A percentile compares a stretch with the other conserved stretches of the same genome.
phyloP scores from a whole-genome alignment of 2,329 filamentous ascomycete species.

The Diaporthe destruens region DNA sequence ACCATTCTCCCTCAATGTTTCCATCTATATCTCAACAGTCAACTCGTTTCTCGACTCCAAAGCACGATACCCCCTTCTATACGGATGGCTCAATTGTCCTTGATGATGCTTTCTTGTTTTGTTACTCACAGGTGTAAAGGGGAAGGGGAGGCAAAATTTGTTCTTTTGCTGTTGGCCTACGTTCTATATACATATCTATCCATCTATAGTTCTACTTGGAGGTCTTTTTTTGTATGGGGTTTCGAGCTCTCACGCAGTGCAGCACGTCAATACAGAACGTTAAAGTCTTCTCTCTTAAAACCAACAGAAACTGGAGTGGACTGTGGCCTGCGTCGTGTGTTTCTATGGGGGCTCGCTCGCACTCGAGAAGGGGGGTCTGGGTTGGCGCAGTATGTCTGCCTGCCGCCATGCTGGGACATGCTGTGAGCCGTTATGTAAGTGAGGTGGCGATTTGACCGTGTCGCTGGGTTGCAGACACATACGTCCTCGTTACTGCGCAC shows the following conservation, averaged over 20 bases:
- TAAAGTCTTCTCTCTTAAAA: neutral
- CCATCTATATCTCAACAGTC: slow-evolving; percentile 34
- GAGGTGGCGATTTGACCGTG: neutral
- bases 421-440: neutral
- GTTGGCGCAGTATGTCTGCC: no score
- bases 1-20: slow-evolving; percentile 7
- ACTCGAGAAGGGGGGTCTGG: no score
- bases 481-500: no score
- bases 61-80: slow-evolving; percentile 44
- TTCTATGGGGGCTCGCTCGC: no score
- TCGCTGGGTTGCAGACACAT: neutral
- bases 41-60: slow-evolving; percentile 37
- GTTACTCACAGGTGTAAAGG: slow-evolving; percentile 23
- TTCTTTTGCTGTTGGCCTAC: neutral
- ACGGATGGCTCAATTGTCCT: slow-evolving; percentile 40
- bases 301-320: neutral
- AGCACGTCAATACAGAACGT: slow-evolving; percentile 17
- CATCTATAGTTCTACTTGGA: slow-evolving; percentile 2
- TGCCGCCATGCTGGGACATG: neutral
- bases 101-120: slow-evolving; percentile 19
- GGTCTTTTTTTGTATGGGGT: neutral
- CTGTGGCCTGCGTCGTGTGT: neutral
- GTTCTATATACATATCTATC: neutral
- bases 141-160: slow-evolving; percentile 27
- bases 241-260: neutral